Evolutionary conservation across 2,329 filamentous ascomycete genomes (phyloP), one percentile per base, ranked within the genome.

Genomic region (Phialocephala sp.): DNA sequence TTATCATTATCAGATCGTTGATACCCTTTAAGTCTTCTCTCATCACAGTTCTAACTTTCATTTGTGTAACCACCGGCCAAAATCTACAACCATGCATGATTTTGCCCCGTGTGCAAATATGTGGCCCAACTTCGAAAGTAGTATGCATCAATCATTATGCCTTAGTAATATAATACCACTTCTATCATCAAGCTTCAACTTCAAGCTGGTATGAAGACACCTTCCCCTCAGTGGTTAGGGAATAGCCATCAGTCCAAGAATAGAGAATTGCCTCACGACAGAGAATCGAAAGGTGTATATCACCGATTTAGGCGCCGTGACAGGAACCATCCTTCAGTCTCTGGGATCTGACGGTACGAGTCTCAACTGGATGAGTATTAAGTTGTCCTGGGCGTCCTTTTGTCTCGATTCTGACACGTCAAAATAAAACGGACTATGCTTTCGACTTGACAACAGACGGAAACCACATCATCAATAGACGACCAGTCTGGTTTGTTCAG

Each of bases 401-500:
- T 27, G 12, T 4, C 6, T 2, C 2, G 11, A 12, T 11, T 52
- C 47, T 52, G 47, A 52, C 22, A 52, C 4, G 5, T 15, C 2
- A 9, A 22, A 32, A 52, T 20, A 18, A 52, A 32, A 52, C 72
- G 78, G 32, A 77, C 73, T 80, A 77, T 68, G 79, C 79, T n/a
- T 81, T 73, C 64, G 79, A 81, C 64, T 68, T 79, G 50, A 73
- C 72, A 15, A 70, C 74, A 58, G 73, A 77, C 60, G 77, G 76
- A 24, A 76, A 75, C 37, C 65, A 72, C 27, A 71, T 80, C n/a
- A 69, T 72, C 5, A 78, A 79, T 65, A 79, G 79, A 62, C 74
- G 79, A n/a, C 72, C 76, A 4, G 74, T 82, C 63, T 81, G 78
- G 68, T 72, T 79, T 20, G 68, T 77, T 9, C 74, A 76, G 54